Evolutionary conservation across 108 stramenopile species (phyloP).

Genomic region (Fragilariopsis cylindrus): DNA sequence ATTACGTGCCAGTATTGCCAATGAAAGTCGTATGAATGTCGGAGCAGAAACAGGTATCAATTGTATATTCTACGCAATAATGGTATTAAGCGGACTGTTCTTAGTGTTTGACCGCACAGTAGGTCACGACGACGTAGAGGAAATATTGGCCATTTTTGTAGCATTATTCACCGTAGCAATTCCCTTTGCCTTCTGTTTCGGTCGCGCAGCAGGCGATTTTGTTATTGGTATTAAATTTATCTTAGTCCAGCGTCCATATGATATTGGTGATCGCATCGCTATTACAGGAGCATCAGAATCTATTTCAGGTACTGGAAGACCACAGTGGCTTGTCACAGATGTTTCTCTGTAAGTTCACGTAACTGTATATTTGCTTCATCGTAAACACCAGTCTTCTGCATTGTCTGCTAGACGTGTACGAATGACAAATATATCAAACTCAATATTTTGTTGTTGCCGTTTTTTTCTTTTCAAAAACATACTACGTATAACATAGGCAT

Average conservation of each 20-base stretch:
- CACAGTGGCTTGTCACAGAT: constrained; percentile 18
- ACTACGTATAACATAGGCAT: too few species aligned
- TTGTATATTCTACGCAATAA: constrained; percentile 36
- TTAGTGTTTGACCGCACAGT: not conserved
- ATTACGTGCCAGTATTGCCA: constrained; percentile 53
- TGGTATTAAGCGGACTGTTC: constrained; percentile 41
- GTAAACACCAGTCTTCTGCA: too few species aligned
- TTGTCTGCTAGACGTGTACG: too few species aligned
- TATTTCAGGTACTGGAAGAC: not conserved
- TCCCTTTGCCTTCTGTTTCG: constrained; percentile 47
- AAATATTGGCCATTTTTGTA: constrained; percentile 28
- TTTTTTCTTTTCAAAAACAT: too few species aligned
- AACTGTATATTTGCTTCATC: too few species aligned
- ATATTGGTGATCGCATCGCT: constrained; percentile 67
- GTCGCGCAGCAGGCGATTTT: constrained; percentile 58
- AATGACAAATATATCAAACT: too few species aligned
- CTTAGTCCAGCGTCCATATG: constrained; percentile 56
- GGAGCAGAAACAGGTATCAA: constrained; percentile 36
- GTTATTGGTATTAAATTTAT: constrained; percentile 60
- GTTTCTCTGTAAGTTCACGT: not conserved
- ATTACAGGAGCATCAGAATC: constrained; percentile 8
- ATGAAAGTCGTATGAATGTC: constrained; percentile 54
- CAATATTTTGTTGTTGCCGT: too few species aligned
- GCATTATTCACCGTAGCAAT: constrained; percentile 35
- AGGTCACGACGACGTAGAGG: not conserved